Percentiles rank a stretch among this genome's conserved stretches.
Conservation (phyloP, 2,329 filamentous ascomycete genomes). For the Eutypa lata region DNA sequence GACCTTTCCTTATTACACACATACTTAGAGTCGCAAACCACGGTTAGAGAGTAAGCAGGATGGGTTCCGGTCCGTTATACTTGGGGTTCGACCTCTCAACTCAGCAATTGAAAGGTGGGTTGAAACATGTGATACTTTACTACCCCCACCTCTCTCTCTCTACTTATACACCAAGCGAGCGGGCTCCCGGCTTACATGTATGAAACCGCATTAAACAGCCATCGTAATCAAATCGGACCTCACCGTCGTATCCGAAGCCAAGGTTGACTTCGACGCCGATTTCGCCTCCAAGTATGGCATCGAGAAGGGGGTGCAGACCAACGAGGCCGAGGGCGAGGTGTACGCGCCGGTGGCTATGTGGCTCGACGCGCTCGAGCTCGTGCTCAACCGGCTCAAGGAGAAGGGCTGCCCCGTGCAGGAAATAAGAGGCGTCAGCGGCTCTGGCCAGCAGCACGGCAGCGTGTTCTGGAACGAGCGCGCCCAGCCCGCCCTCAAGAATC, state of each 20-base stretch:
- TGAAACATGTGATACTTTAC: neutral
- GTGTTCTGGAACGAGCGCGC: slow-evolving; percentile 84
- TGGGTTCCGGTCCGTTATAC: slow-evolving; percentile 62
- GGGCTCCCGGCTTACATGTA: too few relatives aligned
- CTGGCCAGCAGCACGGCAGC: slow-evolving; percentile 96
- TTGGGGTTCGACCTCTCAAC: slow-evolving; percentile 95
- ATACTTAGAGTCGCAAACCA: neutral
- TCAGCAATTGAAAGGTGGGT: slow-evolving; percentile 85
- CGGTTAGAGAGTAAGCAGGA: slow-evolving; percentile 14
- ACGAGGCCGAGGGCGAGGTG: slow-evolving; percentile 80
- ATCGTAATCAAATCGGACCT: slow-evolving; percentile 83
- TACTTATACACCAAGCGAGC: too few relatives aligned
- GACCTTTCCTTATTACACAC: neutral
- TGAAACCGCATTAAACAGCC: slow-evolving; percentile 42
- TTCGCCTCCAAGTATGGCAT: slow-evolving; percentile 70
- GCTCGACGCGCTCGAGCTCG: slow-evolving; percentile 87
- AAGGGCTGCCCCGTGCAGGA: slow-evolving; percentile 69
- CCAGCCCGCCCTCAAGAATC: slow-evolving; percentile 56
- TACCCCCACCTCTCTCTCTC: too few relatives aligned
- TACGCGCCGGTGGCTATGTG: slow-evolving; percentile 92
- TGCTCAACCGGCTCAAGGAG: slow-evolving; percentile 68
- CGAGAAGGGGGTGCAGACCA: slow-evolving; percentile 82
- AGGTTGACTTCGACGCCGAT: slow-evolving; percentile 93
- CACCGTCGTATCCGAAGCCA: slow-evolving; percentile 77
- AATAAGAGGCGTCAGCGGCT: slow-evolving; percentile 81